Evolutionary conservation across 306 rosid genomes (phyloP), one percentile per base, ranked within the genome.

Genomic region (Ormosia emarginata): DNA sequence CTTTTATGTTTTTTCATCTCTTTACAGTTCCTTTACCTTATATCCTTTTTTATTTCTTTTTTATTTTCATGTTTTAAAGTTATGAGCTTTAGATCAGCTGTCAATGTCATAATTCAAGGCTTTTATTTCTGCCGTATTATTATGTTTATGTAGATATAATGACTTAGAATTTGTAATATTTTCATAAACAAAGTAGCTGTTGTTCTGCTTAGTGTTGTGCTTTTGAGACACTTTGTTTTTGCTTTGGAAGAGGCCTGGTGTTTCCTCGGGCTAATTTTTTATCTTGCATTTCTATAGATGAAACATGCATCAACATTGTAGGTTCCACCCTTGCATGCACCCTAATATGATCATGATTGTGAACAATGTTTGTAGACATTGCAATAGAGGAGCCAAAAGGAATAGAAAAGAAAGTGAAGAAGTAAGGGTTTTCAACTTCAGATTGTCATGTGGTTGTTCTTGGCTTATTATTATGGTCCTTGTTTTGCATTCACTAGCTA

Each of bases 371-470:
- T 34, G 29, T 79, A 3, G 2, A 73, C 40, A 29, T 36, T 41
- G 32, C 53, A 37, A 8, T 37, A 3, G 9, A 4, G 50, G 52
- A 56, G 2, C 32, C 33, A 41, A 14, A n/a, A n/a, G n/a, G n/a
- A n/a, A n/a, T n/a, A n/a, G n/a, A n/a, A n/a, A 69, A 65, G 33
- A 37, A 39, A 44, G 32, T 17, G 67, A 47, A 39, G 32, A 32
- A 58, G 71, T 12, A 15, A 6, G 55, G 24, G 55, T 47, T 47
- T 47, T 4, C 55, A 47, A 3, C 2, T 47, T 47, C 13, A 44
- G 14, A 3, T 14, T 76, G 67, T 15, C 8, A 10, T 72, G 32
- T 72, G 47, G 64, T 83, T 83, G 71, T n/a, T 78, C 39, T 36
- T 11, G 82, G 40, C 5, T 24, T 50, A 10, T 17, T 41, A 0